These are phyloP conservation scores for Elasticomyces elasticus DNA, from an alignment of 495 filamentous ascomycete genomes.

Conservation along the genomic window DNA sequence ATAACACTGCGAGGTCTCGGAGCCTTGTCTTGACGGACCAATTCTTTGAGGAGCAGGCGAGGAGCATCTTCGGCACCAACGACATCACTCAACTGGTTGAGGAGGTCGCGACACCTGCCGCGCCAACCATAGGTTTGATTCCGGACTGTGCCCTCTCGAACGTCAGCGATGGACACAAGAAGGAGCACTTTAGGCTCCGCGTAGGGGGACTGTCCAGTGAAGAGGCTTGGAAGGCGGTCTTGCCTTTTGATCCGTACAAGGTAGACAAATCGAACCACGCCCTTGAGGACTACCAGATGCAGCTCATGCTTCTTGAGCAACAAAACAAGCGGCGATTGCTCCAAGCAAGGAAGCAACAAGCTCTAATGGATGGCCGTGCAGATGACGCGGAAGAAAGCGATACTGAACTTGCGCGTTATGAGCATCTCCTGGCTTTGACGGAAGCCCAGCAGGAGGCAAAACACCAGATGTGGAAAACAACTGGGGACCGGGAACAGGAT, in stretches of 20 bases:
- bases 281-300: constrained; percentile 96
- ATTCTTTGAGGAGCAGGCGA: neutral
- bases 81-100: constrained; percentile 1
- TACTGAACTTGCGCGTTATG: neutral
- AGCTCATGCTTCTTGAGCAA: constrained; percentile 92
- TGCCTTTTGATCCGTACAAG: too few species aligned
- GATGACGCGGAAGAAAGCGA: neutral
- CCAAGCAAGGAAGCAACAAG: constrained; percentile 51
- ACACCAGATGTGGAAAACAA: too few species aligned
- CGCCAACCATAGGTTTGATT: neutral
- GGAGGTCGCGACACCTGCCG: constrained; percentile 5
- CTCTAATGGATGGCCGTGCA: neutral
- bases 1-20: neutral
- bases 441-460: too few species aligned
- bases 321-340: constrained; percentile 91
- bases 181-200: neutral
- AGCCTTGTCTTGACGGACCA: neutral
- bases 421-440: too few species aligned
- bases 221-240: neutral
- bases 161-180: too few species aligned
- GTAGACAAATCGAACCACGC: constrained; percentile 53
- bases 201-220: neutral
- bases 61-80: neutral
- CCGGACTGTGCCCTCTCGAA: too few species aligned
- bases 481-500: too few species aligned